These are phyloP conservation scores for Sphaerulina vaccinii DNA, from an alignment of 2,329 filamentous ascomycete species.

Conservation along the genomic window DNA sequence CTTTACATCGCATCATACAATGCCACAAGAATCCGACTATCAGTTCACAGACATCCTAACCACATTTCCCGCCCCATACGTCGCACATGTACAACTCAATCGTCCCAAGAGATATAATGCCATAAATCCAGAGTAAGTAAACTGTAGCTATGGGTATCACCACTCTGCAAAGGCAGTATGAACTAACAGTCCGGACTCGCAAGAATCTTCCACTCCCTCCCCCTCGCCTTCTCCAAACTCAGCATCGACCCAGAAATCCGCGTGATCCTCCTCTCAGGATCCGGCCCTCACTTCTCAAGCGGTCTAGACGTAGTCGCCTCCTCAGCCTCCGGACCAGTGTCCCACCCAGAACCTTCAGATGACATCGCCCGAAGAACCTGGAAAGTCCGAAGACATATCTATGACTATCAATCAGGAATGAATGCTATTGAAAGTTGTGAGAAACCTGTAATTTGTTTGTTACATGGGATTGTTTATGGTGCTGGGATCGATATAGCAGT, in stretches of 20 bases:
- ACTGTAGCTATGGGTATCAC: neutral
- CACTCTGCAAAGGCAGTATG: slow-evolving; percentile 43
- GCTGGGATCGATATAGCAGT: slow-evolving; percentile 69
- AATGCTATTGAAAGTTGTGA: slow-evolving; percentile 76
- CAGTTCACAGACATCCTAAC: neutral
- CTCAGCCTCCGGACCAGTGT: slow-evolving; percentile 13
- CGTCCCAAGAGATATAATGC: slow-evolving; percentile 82
- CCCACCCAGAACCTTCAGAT: slow-evolving; percentile 8
- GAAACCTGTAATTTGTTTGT: slow-evolving; percentile 78
- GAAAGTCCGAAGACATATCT: slow-evolving; percentile 62
- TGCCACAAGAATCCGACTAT: neutral
- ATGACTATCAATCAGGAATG: slow-evolving; percentile 77
- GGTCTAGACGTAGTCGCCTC: slow-evolving; percentile 63
- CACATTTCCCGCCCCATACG: slow-evolving; percentile 63
- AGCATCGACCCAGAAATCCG: slow-evolving; percentile 71
- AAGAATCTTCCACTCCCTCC: slow-evolving; percentile 81
- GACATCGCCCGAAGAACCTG: slow-evolving; percentile 24
- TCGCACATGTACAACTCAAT: slow-evolving; percentile 89
- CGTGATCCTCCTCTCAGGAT: slow-evolving; percentile 74
- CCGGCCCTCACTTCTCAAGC: slow-evolving; percentile 79
- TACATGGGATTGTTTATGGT: slow-evolving; percentile 76
- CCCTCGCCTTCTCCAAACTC: slow-evolving; percentile 67
- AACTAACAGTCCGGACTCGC: neutral
- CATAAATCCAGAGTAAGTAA: slow-evolving; percentile 54
- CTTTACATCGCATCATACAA: no score